Evolutionary conservation across 2,329 filamentous ascomycete genomes (phyloP).

Genomic region (Thelonectria discophora): DNA sequence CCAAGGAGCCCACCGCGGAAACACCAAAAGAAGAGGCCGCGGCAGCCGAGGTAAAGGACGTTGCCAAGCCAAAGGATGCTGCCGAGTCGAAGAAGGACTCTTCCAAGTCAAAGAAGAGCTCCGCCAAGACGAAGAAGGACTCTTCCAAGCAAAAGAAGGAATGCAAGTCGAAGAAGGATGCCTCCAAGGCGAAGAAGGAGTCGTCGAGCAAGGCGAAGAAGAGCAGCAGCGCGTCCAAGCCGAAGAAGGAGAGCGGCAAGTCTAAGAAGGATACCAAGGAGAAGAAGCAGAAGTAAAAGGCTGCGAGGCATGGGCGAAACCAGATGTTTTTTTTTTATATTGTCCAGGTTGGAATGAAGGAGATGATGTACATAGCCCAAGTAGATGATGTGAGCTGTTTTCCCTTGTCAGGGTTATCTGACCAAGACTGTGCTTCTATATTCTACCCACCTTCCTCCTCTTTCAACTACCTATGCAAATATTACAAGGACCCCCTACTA

Average conservation of each 20-base stretch:
- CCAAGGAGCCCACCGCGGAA: constrained; percentile 21
- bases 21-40: constrained; percentile 2
- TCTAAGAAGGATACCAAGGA: constrained; percentile 22
- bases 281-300: constrained; percentile 27
- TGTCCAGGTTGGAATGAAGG: constrained; percentile 18
- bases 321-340: constrained; percentile 13
- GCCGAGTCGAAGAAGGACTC: background rate
- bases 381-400: constrained; percentile 13
- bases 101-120: background rate
- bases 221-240: background rate
- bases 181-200: constrained; percentile 27
- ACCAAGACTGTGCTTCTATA: constrained; percentile 17
- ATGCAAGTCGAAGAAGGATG: background rate
- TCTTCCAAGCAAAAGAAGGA: constrained; percentile 4
- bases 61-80: constrained; percentile 5
- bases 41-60: constrained; percentile 8
- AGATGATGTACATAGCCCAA: constrained; percentile 23
- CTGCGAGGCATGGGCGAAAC: constrained; percentile 10
- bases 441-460: constrained; percentile 25
- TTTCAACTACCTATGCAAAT: background rate
- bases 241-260: constrained; percentile 6
- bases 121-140: constrained; percentile 27
- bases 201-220: constrained; percentile 12
- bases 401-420: constrained; percentile 32
- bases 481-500: constrained; percentile 44